Evolutionary conservation across 2,329 filamentous ascomycete species (phyloP), one percentile per base, ranked within the genome.

Genomic region (Nothopassalora personata): DNA sequence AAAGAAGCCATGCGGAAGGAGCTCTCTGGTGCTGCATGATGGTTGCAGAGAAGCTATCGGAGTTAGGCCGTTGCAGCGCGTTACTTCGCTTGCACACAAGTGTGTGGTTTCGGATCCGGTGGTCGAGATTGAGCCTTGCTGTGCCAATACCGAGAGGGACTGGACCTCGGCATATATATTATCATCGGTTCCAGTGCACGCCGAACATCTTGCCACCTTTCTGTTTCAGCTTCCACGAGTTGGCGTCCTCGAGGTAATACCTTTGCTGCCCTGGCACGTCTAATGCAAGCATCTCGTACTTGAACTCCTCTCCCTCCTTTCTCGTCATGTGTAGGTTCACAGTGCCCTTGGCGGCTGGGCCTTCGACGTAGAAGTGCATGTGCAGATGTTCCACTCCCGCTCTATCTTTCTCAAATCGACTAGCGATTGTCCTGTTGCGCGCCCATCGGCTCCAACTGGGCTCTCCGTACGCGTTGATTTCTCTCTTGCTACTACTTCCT

Each of bases 301-400:
- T 83, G 71, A 86, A 91, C 53, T 80, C 75, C 39, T 86, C 81
- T 33, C 85, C 85, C 1, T 82, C 79, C 36, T 79, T 79, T 73
- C 86, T 90, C 50, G 87, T 81, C 82, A 96, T 85, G 72, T 97
- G 91, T 56, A 96, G 77, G 64, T 86, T 81, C 6, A 91, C 91
- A 0, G 86, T 80, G 13, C 92, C 93, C 28, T 82, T 82, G 56
- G 87, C 89, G 34, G 83, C 77, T 2, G 89, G 87, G 0, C 93
- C 93, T 71, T 92, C 86, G 43, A 96, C 86, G 71, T 94, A 86
- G 73, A 97, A 97, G 66, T 91, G 86, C 83, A 97, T 91, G 63
- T 85, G 77, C 63, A 97, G 73, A 72, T 97, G 91, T 63, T 95
- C 87, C 19, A 86, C 86, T 4, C 92, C 92, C 61, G 85, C 81